Percentiles rank a stretch among this genome's conserved stretches.
Evolutionary conservation across 176 grass and related monocot genomes (phyloP).

Genomic region (Typha latifolia): DNA sequence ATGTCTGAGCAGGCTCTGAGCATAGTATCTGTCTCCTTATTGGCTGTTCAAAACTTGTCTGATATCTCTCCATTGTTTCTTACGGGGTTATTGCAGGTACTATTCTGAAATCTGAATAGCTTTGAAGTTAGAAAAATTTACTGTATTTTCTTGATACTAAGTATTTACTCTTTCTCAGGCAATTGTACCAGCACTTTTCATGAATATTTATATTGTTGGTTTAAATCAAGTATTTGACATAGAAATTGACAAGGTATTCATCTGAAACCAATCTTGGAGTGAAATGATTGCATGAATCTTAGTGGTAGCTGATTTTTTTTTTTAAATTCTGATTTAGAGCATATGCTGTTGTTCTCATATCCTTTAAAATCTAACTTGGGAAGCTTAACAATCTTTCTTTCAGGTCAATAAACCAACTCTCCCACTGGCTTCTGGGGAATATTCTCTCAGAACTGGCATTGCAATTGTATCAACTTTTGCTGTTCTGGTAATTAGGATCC

Average conservation of each 20-base stretch:
- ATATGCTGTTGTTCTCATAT: background rate
- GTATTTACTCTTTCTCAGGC: slow-evolving; percentile 36
- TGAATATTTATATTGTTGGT: slow-evolving; percentile 99
- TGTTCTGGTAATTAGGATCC: slow-evolving; percentile 44
- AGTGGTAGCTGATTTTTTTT: too few relatives aligned
- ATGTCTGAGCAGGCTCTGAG: slow-evolving; percentile 70
- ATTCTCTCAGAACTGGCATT: slow-evolving; percentile 63
- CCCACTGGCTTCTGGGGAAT: slow-evolving; percentile 94
- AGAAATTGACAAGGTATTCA: slow-evolving; percentile 89
- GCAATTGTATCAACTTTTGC: slow-evolving; percentile 65
- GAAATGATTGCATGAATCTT: background rate
- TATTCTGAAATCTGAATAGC: slow-evolving; percentile 21
- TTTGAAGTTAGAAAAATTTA: slow-evolving; percentile 12
- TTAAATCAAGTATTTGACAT: slow-evolving; percentile 92
- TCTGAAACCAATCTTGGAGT: background rate
- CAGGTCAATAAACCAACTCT: slow-evolving; percentile 97
- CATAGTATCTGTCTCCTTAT: slow-evolving; percentile 91
- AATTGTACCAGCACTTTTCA: slow-evolving; percentile 78
- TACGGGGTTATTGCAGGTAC: slow-evolving; percentile 75
- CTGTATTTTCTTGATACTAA: slow-evolving; percentile 15
- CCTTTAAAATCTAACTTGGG: background rate
- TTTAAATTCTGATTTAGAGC: too few relatives aligned
- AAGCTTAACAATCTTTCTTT: background rate
- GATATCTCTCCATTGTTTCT: slow-evolving; percentile 83
- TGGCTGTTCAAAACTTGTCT: slow-evolving; percentile 64